phyloP scores from a whole-genome alignment of 2,329 filamentous ascomycete genomes.

The Claviceps pazoutovae region DNA sequence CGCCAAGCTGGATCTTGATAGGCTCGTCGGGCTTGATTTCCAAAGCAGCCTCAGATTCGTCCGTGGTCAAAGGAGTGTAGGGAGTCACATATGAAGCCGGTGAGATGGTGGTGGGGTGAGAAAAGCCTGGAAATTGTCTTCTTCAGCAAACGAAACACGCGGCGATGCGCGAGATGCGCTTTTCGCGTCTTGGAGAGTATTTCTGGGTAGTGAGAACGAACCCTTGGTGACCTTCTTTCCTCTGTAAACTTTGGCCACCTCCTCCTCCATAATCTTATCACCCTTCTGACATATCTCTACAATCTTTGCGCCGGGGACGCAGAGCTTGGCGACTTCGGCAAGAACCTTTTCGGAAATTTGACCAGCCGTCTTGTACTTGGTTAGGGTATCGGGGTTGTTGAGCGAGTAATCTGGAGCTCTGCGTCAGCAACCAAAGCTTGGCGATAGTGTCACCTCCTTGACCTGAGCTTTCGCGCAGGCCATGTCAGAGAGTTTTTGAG shows the following conservation, averaged over 20 bases:
- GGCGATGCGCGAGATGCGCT: not conserved
- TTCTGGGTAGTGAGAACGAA: conserved; percentile 24
- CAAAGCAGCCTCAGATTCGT: conserved; percentile 67
- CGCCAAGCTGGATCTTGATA: conserved; percentile 97
- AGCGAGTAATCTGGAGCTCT: conserved; percentile 60
- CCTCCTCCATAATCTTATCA: conserved; percentile 87
- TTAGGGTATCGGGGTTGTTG: conserved; percentile 85
- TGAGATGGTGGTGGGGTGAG: conserved; percentile 89
- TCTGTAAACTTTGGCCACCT: conserved; percentile 91
- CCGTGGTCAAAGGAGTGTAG: conserved; percentile 82
- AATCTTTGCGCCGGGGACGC: conserved; percentile 80
- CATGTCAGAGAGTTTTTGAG: conserved; percentile 5
- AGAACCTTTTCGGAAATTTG: conserved; percentile 93
- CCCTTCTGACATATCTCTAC: conserved; percentile 90
- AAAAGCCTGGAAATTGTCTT: conserved; percentile 46
- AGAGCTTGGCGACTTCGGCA: conserved; percentile 61
- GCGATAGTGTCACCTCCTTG: conserved; percentile 3
- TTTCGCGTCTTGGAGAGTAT: not conserved
- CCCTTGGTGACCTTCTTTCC: conserved; percentile 95
- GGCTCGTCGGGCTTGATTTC: conserved; percentile 74
- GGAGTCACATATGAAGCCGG: conserved; percentile 90
- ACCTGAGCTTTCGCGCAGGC: not conserved
- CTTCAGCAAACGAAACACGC: conserved; percentile 1
- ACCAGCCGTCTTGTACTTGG: conserved; percentile 97
- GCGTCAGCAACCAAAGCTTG: not conserved